These are phyloP conservation scores for Irineochytrium annulatum DNA, from an alignment of 192 early-diverging fungal species.

Conservation along the genomic window DNA sequence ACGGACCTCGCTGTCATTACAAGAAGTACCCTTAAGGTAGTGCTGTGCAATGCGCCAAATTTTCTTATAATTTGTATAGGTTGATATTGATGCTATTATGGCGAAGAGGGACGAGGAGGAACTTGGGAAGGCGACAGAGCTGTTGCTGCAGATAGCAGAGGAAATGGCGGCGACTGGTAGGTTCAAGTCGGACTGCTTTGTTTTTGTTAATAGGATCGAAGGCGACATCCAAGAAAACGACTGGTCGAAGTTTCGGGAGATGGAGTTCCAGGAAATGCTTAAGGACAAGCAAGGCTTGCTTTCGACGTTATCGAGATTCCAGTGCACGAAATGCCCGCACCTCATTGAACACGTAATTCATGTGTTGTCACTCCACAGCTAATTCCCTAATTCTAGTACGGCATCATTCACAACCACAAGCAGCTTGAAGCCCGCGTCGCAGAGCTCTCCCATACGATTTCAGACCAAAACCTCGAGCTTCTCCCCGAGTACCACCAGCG, in stretches of 20 bases:
- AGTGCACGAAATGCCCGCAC: constrained; percentile 74
- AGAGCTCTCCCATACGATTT: constrained; percentile 71
- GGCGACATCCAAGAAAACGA: constrained; percentile 64
- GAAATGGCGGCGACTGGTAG: constrained; percentile 23
- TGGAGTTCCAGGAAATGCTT: constrained; percentile 79
- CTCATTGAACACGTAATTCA: constrained; percentile 67
- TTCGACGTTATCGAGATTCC: constrained; percentile 47
- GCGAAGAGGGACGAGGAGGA: not conserved
- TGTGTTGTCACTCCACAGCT: not conserved
- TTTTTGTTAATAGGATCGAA: not conserved
- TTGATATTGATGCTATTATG: constrained; percentile 16
- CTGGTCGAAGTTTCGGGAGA: constrained; percentile 79
- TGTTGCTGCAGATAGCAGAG: constrained; percentile 14
- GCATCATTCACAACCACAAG: constrained; percentile 51
- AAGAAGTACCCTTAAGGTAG: constrained; percentile 48
- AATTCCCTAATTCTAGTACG: constrained; percentile 37
- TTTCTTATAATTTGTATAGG: not conserved
- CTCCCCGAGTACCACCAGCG: constrained; percentile 90
- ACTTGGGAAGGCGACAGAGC: constrained; percentile 1
- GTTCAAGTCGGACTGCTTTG: not conserved
- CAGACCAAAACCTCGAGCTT: constrained; percentile 88
- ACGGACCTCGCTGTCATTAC: constrained; percentile 59
- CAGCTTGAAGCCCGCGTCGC: constrained; percentile 66
- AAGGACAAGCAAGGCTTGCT: constrained; percentile 57
- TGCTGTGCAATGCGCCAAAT: too few species aligned